phyloP scores from a whole-genome alignment of 2,329 filamentous ascomycete genomes.

The Neonectria ditissima region DNA sequence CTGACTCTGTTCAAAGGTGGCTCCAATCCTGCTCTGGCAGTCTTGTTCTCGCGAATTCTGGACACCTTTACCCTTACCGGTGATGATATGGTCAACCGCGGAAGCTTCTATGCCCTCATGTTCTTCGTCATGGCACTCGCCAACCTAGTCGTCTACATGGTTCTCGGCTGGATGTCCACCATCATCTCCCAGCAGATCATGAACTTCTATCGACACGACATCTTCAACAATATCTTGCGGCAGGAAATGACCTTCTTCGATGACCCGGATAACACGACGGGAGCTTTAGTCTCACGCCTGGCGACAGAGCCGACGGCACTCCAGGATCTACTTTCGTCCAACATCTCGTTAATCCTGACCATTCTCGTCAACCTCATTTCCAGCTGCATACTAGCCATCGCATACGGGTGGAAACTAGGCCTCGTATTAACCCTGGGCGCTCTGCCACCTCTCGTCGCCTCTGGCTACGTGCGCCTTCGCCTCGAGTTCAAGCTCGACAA shows the following conservation, averaged over 20 bases:
- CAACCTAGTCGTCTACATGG: constrained; percentile 37
- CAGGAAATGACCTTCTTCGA: constrained; percentile 26
- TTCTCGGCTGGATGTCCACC: constrained; percentile 35
- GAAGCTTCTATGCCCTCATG: constrained; percentile 55
- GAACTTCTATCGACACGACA: constrained; percentile 44
- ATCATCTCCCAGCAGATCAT: constrained; percentile 33
- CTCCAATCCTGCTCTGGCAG: constrained; percentile 47
- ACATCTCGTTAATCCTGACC: too few relatives aligned
- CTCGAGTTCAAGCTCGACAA: constrained; percentile 56
- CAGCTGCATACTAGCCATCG: constrained; percentile 54
- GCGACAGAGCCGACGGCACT: constrained; percentile 33
- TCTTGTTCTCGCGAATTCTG: constrained; percentile 48
- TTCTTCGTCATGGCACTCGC: constrained; percentile 45
- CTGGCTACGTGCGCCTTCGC: constrained; percentile 58
- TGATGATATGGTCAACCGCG: constrained; percentile 36
- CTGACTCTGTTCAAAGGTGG: constrained; percentile 34
- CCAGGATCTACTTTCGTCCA: constrained; percentile 47
- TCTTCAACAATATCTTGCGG: constrained; percentile 42
- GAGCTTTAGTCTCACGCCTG: background rate
- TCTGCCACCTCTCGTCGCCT: constrained; percentile 54
- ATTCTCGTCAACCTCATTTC: constrained; percentile 44
- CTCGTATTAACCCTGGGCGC: constrained; percentile 57
- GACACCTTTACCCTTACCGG: constrained; percentile 40
- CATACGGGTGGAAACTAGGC: constrained; percentile 58
- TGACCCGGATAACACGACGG: constrained; percentile 9